Conservation (phyloP, 192 early-diverging fungal genomes). For the Endogone sp. region DNA sequence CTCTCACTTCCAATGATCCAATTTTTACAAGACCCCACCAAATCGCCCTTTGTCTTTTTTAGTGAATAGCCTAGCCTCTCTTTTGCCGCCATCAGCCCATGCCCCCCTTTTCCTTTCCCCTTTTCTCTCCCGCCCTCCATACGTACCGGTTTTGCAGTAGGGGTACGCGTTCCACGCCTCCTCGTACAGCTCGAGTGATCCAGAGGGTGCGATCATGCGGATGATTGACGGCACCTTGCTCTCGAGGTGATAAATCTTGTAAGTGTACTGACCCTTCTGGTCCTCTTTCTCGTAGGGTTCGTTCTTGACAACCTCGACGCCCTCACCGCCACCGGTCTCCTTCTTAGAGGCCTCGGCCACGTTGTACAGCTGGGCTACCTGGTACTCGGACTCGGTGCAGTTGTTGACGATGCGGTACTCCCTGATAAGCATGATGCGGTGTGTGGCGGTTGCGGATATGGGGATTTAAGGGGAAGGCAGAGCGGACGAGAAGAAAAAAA, state of each 20-base stretch:
- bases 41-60: no score
- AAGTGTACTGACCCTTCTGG: conserved; percentile 74
- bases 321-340: conserved; percentile 77
- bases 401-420: conserved; percentile 77
- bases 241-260: conserved; percentile 66
- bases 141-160: conserved; percentile 43
- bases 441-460: no score
- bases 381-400: conserved; percentile 71
- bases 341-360: conserved; percentile 73
- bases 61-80: background rate
- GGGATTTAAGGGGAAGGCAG: no score
- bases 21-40: no score
- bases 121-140: conserved; percentile 1
- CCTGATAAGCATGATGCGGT: conserved; percentile 66
- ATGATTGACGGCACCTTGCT: conserved; percentile 53
- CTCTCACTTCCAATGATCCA: no score
- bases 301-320: conserved; percentile 73
- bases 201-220: conserved; percentile 57
- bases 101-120: conserved; percentile 4
- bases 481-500: no score
- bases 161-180: conserved; percentile 86
- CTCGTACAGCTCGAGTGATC: conserved; percentile 67
- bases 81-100: background rate
- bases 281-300: conserved; percentile 72
- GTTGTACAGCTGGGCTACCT: conserved; percentile 71